Percentiles rank a stretch among this genome's conserved stretches.
phyloP scores from a whole-genome alignment of 2,329 filamentous ascomycete species.

The Thermothelomyces thermophilus region DNA sequence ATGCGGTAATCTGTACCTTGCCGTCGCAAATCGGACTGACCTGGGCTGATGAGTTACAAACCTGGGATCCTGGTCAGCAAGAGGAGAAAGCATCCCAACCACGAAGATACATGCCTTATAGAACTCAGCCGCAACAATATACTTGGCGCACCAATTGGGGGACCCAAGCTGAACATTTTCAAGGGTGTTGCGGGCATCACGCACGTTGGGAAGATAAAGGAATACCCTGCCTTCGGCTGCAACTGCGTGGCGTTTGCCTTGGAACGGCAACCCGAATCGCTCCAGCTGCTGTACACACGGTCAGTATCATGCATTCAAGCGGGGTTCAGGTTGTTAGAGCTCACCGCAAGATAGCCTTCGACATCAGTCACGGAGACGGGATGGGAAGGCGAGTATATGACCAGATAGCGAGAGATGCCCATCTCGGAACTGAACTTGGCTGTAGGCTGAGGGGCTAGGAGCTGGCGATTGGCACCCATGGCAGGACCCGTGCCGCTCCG shows the following conservation, averaged over 20 bases:
- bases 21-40: conserved; percentile 45
- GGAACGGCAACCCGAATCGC: conserved; percentile 30
- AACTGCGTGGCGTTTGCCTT: conserved; percentile 35
- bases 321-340: conserved; percentile 15
- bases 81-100: no score
- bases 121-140: conserved; percentile 41
- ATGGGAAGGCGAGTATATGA: conserved; percentile 32
- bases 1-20: conserved; percentile 47
- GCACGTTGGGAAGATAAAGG: conserved; percentile 53
- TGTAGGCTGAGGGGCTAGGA: conserved; percentile 27
- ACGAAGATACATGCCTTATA: conserved; percentile 29
- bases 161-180: conserved; percentile 39
- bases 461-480: conserved; percentile 19
- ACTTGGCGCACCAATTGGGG: conserved; percentile 41
- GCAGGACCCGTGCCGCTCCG: conserved; percentile 8
- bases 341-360: conserved; percentile 40
- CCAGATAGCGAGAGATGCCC: conserved; percentile 40
- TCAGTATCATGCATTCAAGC: conserved; percentile 5
- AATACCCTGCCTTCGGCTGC: conserved; percentile 39
- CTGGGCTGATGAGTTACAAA: conserved; percentile 26
- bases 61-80: conserved; percentile 17
- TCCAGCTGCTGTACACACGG: conserved; percentile 36
- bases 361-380: conserved; percentile 34
- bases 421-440: conserved; percentile 40
- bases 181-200: conserved; percentile 49